These are phyloP conservation scores for Adansonia gregorii DNA, from an alignment of 441 rosid genomes.

Conservation along the genomic window DNA sequence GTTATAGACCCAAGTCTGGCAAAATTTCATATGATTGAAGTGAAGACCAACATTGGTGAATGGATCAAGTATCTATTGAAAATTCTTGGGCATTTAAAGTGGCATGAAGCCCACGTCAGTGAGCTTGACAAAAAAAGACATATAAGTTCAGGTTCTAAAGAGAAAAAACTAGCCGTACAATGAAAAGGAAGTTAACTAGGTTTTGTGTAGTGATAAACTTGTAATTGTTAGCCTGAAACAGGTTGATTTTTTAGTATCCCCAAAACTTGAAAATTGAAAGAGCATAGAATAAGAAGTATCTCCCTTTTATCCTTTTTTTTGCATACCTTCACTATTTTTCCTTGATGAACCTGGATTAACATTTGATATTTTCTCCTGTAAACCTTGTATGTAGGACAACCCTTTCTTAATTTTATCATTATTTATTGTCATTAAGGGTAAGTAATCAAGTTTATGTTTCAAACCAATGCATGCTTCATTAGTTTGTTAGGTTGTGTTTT, in stretches of 20 bases:
- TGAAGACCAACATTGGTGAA: background rate
- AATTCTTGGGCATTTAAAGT: constrained; percentile 9
- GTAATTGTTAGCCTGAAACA: constrained; percentile 1
- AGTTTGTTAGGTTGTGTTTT: constrained; percentile 15
- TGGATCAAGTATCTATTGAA: constrained; percentile 11
- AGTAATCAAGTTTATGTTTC: background rate
- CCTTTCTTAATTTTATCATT: background rate
- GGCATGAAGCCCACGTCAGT: background rate
- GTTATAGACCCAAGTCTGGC: background rate
- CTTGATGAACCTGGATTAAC: background rate
- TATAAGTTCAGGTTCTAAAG: background rate
- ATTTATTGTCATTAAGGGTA: constrained; percentile 3
- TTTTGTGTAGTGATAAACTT: background rate
- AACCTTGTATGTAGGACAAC: constrained; percentile 1
- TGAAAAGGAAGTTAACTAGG: constrained; percentile 17
- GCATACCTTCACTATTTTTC: background rate
- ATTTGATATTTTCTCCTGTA: constrained; percentile 4
- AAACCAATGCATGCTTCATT: background rate
- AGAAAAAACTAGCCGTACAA: constrained; percentile 1
- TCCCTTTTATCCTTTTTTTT: background rate
- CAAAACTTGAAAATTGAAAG: background rate
- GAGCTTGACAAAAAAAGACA: background rate
- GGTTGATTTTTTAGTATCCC: background rate
- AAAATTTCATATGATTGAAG: constrained; percentile 11
- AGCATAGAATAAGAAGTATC: background rate